Evolutionary conservation across 768 basidiomycete species (phyloP).

Genomic region (Naganishia onofrii): DNA sequence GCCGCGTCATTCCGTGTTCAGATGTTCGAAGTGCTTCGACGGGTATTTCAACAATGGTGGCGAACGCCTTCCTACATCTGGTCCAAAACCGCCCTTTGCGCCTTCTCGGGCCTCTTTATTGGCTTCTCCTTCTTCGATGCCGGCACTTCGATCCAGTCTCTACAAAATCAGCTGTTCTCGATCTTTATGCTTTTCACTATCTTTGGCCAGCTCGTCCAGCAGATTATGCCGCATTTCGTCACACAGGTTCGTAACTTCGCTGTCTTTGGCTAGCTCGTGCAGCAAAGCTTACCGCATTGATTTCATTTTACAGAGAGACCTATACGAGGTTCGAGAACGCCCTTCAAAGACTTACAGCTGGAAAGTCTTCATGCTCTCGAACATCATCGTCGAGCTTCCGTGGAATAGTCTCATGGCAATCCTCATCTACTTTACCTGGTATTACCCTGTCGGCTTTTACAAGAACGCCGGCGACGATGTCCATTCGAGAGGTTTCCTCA

Average conservation of each 20-base stretch:
- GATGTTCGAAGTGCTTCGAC: constrained; percentile 40
- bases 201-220: constrained; percentile 51
- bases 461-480: constrained; percentile 54
- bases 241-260: constrained; percentile 50
- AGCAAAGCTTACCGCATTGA: constrained; percentile 52
- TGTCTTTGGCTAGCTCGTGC: constrained; percentile 50
- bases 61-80: constrained; percentile 53
- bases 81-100: constrained; percentile 49
- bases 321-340: constrained; percentile 52
- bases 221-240: constrained; percentile 53
- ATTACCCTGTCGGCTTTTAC: constrained; percentile 54
- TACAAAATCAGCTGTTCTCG: constrained; percentile 51
- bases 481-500: constrained; percentile 53
- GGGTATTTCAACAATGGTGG: constrained; percentile 54
- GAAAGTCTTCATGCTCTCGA: constrained; percentile 46
- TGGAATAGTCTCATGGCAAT: constrained; percentile 43
- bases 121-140: constrained; percentile 54
- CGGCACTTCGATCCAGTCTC: constrained; percentile 46
- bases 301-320: constrained; percentile 48
- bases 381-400: constrained; percentile 43
- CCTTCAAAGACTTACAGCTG: constrained; percentile 52
- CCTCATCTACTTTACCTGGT: constrained; percentile 50
- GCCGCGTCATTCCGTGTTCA: constrained; percentile 42
- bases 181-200: constrained; percentile 48
- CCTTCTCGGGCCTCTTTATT: constrained; percentile 35